phyloP scores from a whole-genome alignment of 345 rosid species.

The Corchorus capsularis region DNA sequence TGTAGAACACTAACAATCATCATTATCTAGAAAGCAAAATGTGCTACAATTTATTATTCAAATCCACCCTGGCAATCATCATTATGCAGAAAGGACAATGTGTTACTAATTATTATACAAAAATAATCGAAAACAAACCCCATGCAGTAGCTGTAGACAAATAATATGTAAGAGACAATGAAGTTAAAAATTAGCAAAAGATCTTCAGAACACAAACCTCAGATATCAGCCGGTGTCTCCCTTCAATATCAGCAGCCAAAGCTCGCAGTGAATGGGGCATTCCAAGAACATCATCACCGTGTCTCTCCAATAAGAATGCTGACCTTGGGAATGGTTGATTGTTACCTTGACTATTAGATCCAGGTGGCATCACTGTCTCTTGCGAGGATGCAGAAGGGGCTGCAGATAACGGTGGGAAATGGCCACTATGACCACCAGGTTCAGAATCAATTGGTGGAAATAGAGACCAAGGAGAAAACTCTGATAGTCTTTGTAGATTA shows the following conservation, averaged over 20 bases:
- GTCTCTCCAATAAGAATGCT: constrained; percentile 54
- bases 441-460: constrained; percentile 62
- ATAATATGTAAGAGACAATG: background rate
- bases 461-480: constrained; percentile 71
- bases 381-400: constrained; percentile 58
- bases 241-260: constrained; percentile 67
- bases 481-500: constrained; percentile 53
- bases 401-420: constrained; percentile 50
- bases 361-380: constrained; percentile 49
- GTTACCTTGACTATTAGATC: constrained; percentile 51
- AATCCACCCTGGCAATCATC: background rate
- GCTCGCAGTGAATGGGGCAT: constrained; percentile 63
- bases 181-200: constrained; percentile 10
- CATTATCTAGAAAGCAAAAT: no score
- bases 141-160: constrained; percentile 4
- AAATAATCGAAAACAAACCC: constrained; percentile 7
- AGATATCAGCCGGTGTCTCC: constrained; percentile 66
- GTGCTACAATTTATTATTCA: no score
- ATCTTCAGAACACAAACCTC: constrained; percentile 52
- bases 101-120: background rate
- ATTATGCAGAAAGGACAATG: background rate
- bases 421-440: constrained; percentile 53
- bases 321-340: constrained; percentile 54
- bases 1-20: background rate
- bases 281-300: constrained; percentile 49